A percentile compares a stretch with the other conserved stretches of the same genome.
Evolutionary conservation across 192 early-diverging fungal genomes (phyloP).

Genomic region (Phycomyces nitens): DNA sequence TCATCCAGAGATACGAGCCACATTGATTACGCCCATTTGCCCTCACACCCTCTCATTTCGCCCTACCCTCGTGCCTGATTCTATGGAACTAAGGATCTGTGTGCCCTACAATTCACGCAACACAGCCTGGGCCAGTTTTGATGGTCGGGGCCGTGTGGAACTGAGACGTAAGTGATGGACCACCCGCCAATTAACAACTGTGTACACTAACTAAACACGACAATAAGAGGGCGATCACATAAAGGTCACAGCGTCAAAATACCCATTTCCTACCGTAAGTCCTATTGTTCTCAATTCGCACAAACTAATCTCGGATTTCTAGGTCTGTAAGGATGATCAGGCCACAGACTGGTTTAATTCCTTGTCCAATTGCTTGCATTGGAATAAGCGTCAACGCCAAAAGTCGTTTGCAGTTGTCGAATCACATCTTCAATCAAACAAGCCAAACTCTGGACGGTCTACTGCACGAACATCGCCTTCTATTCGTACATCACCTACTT

Average conservation of each 20-base stretch:
- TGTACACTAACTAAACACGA: not conserved
- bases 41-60: slow-evolving; percentile 91
- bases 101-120: slow-evolving; percentile 80
- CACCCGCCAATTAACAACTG: not conserved
- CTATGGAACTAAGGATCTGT: slow-evolving; percentile 84
- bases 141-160: slow-evolving; percentile 90
- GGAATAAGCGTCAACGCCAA: slow-evolving; percentile 92
- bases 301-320: not conserved
- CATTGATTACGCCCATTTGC: slow-evolving; percentile 91
- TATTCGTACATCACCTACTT: not conserved
- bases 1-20: slow-evolving; percentile 91
- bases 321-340: slow-evolving; percentile 29
- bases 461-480: not conserved
- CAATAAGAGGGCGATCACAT: slow-evolving; percentile 87
- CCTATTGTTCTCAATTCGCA: too few species aligned
- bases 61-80: slow-evolving; percentile 94
- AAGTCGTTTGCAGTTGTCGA: slow-evolving; percentile 67
- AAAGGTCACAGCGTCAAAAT: slow-evolving; percentile 78
- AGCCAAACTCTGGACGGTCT: not conserved
- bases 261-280: slow-evolving; percentile 88
- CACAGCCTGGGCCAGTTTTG: slow-evolving; percentile 93
- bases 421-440: slow-evolving; percentile 11
- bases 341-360: slow-evolving; percentile 87
- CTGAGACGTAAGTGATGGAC: slow-evolving; percentile 54
- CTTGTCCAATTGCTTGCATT: slow-evolving; percentile 79